Evolutionary conservation across 768 basidiomycete species (phyloP), one percentile per base, ranked within the genome.

Genomic region (Tricholoma flavovirens): DNA sequence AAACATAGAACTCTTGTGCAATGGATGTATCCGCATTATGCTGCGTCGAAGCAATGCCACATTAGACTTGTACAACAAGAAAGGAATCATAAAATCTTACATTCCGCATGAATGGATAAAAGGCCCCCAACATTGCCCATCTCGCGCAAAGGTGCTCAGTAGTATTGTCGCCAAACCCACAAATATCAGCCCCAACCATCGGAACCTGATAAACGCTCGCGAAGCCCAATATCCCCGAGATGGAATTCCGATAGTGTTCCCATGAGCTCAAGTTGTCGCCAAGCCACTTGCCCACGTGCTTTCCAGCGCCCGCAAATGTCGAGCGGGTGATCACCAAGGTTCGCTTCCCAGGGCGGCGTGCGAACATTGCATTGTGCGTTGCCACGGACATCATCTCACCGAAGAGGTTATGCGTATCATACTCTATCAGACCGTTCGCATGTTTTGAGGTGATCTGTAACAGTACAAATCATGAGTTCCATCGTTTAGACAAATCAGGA

Each of bases 21-120:
- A 73, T 81, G 0, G 76, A 70, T 1, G 67, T 75, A 59, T 83
- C 80, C 1, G 58, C 58, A 55, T 86, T 85, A 62, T 86, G 83
- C 82, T 84, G 49, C 11, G 11, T 51, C 50, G 15, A 57, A 35
- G 40, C 12, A 30, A 12, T 51, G 3, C 15, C 14, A 33, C 33
- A 4, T 40, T 53, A 24, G 48, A 17, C 33, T 48, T 11, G 17
- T 19, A 9, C 10, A 35, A 4, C 30, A 17, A 26, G 45, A 45
- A 17, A 36, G 12, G 35, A 42, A 46, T 2, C 46, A n/a, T 10
- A 15, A 5, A 24, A 0, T 68, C 82, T 67, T 55, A 85, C 84
- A 64, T 90, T 87, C 8, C 89, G 75, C 83, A 84, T 88, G 75
- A 90, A 90, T 0, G 88, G 87, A 66, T 84, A 83, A 69, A 90